phyloP scores from a whole-genome alignment of 352 stramenopile species.

The Globisporangium cederbergense region DNA sequence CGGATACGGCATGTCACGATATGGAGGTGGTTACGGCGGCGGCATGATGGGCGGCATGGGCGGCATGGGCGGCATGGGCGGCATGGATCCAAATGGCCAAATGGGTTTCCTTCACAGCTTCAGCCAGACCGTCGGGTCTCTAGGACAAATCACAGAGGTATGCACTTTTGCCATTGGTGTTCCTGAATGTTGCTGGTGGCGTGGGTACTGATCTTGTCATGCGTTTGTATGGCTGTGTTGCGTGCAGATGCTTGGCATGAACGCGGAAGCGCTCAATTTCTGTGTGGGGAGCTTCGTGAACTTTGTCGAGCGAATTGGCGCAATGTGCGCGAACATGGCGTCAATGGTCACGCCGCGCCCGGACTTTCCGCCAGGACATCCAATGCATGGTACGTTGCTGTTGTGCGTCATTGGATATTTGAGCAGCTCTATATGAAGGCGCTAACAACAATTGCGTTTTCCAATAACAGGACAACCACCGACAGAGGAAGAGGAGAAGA shows the following conservation, averaged over 20 bases:
- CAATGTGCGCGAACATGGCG: conserved; percentile 66
- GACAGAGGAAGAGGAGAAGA: conserved; percentile 73
- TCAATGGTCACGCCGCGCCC: conserved; percentile 64
- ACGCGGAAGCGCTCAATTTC: conserved; percentile 72
- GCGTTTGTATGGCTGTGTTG: neutral
- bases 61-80: conserved; percentile 20
- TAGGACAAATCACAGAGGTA: conserved; percentile 74
- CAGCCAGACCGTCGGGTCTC: conserved; percentile 65
- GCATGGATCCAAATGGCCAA: conserved; percentile 52
- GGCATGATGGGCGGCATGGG: conserved; percentile 22
- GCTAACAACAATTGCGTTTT: neutral
- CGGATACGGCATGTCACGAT: conserved; percentile 34
- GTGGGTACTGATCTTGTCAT: neutral
- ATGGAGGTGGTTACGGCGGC: conserved; percentile 27
- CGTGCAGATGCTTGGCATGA: conserved; percentile 63
- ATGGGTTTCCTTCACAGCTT: conserved; percentile 65
- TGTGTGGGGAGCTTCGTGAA: conserved; percentile 79
- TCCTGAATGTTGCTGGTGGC: neutral
- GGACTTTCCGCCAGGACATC: conserved; percentile 64
- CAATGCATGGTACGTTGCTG: conserved; percentile 48
- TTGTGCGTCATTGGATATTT: neutral
- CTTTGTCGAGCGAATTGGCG: conserved; percentile 80
- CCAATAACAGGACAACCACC: conserved; percentile 36
- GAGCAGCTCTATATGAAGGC: neutral
- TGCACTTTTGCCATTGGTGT: neutral